A percentile compares a stretch with the other conserved stretches of the same genome.
These are phyloP conservation scores for Talaromyces sp. DNA, from an alignment of 2,329 filamentous ascomycete genomes.

Conservation along the genomic window DNA sequence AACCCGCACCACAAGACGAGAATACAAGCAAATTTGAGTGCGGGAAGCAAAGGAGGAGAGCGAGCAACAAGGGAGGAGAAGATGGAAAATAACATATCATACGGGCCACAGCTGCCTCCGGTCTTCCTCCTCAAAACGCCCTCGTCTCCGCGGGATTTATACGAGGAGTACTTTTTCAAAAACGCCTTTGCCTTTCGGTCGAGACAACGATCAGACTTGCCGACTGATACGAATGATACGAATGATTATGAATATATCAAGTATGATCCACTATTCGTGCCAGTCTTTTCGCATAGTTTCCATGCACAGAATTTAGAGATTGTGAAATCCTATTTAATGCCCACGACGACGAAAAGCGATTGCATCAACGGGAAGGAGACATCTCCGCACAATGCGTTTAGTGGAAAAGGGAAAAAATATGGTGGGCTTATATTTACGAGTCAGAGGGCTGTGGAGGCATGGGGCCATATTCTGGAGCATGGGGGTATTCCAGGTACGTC, in stretches of 20 bases:
- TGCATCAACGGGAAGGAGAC: background rate
- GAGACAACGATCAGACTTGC: slow-evolving; percentile 1
- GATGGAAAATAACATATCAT: background rate
- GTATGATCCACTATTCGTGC: slow-evolving; percentile 43
- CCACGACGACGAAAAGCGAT: slow-evolving; percentile 18
- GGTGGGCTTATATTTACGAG: slow-evolving; percentile 51
- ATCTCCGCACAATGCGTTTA: slow-evolving; percentile 13
- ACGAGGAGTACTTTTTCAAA: slow-evolving; percentile 44
- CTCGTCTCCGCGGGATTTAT: slow-evolving; percentile 44
- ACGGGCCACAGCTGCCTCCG: slow-evolving; percentile 24
- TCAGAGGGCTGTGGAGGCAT: slow-evolving; percentile 48
- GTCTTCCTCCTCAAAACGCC: slow-evolving; percentile 50
- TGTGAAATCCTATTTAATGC: slow-evolving; percentile 35
- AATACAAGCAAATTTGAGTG: background rate
- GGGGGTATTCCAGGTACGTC: slow-evolving; percentile 24
- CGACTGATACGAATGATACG: background rate
- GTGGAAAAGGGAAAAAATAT: slow-evolving; percentile 29
- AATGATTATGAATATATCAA: slow-evolving; percentile 8
- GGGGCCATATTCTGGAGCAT: slow-evolving; percentile 22
- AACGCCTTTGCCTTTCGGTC: slow-evolving; percentile 2
- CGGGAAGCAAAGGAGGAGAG: background rate
- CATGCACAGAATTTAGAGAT: slow-evolving; percentile 33
- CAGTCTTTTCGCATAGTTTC: slow-evolving; percentile 47
- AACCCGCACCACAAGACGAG: background rate
- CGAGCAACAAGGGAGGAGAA: background rate